Evolutionary conservation across 2,329 filamentous ascomycete genomes (phyloP).

Genomic region (Coleophoma crateriformis): DNA sequence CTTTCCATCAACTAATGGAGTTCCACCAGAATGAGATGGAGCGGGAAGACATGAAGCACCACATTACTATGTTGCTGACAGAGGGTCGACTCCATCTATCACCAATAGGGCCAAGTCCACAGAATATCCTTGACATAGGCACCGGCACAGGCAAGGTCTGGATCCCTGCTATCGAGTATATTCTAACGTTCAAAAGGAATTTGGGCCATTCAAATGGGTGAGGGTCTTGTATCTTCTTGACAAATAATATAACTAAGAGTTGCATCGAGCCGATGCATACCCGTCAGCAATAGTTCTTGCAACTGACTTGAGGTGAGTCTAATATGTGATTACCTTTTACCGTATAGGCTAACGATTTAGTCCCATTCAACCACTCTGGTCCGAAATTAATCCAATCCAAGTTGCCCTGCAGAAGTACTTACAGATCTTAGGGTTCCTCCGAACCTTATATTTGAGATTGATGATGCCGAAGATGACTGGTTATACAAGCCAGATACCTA

Average conservation of each 20-base stretch:
- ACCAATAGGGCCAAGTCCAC: constrained; percentile 28
- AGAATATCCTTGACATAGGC: constrained; percentile 30
- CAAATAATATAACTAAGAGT: constrained; percentile 28
- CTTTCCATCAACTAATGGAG: background rate
- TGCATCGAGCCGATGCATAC: constrained; percentile 22
- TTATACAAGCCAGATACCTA: constrained; percentile 2
- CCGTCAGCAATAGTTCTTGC: constrained; percentile 10
- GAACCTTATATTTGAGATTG: constrained; percentile 25
- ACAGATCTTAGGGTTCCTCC: constrained; percentile 8
- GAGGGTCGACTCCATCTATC: constrained; percentile 16
- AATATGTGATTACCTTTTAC: no score
- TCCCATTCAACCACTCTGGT: constrained; percentile 11
- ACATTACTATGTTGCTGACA: constrained; percentile 4
- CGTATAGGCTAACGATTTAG: constrained; percentile 2
- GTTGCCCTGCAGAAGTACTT: background rate
- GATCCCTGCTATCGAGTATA: background rate
- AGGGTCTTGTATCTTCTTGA: constrained; percentile 7
- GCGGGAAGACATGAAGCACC: constrained; percentile 8
- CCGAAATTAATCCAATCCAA: background rate
- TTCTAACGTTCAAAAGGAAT: constrained; percentile 3
- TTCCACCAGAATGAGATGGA: constrained; percentile 4
- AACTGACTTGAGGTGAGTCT: constrained; percentile 4
- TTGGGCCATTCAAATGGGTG: constrained; percentile 5
- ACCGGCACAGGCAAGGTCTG: constrained; percentile 28
- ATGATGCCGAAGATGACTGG: constrained; percentile 51